Evolutionary conservation across 805 yeast genomes (phyloP), one percentile per base, ranked within the genome.

Genomic region (Grigorovia yakushimaensis): DNA sequence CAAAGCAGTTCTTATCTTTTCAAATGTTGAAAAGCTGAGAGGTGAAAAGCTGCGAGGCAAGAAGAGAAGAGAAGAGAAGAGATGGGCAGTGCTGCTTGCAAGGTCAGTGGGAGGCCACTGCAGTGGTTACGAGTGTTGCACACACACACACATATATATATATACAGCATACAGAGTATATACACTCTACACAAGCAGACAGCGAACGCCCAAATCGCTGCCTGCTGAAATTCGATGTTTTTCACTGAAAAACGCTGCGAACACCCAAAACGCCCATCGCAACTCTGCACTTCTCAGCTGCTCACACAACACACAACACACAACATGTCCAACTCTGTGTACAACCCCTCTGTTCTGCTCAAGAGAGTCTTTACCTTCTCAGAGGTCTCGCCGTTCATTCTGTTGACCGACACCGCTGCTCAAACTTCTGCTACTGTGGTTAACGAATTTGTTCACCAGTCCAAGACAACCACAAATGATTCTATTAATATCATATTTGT

Each of bases 321-420:
- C 22, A 41, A 47, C 2, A 68, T 67, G 71, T 58, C 70, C 1
- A 55, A 62, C 13, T 54, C 70, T 3, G 60, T 67, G 3, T 71
- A 70, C 41, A 69, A 66, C 49, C 67, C 74, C 39, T 51, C 74
- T n/a, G 82, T 83, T 30, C 68, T 88, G 5, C 69, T 89, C 47
- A 78, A 74, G 42, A 68, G 98, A 49, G 68, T 87, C 6, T 63
- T 93, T 2, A 65, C 80, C 2, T 66, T 86, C 45, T 84, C 81
- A 53, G 98, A 93, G 57, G 64, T 65, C 20, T 76, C 91, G 0
- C 94, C 95, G 0, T 76, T 91, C 47, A 62, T 87, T 2, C 70
- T 91, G 4, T 69, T 84, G 4, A 59, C 77, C 8, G 98, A 93
- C 61, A 73, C 84, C 1, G 64, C 88, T 9, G 69, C 74, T 0